Evolutionary conservation across 306 rosid genomes (phyloP).

Genomic region (Oemleria cerasiformis): DNA sequence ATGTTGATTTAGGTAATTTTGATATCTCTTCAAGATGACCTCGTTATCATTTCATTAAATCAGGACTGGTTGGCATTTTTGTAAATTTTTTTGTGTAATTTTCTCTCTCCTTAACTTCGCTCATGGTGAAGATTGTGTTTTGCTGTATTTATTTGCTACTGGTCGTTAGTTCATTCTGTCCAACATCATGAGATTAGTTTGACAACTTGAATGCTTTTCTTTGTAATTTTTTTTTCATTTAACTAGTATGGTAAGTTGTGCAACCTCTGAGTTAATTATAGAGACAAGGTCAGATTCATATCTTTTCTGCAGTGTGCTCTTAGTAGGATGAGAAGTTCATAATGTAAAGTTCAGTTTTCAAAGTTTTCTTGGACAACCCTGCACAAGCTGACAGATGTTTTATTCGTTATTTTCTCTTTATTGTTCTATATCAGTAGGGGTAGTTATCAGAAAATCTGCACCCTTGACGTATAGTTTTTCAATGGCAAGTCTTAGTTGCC

Average conservation of each 20-base stretch:
- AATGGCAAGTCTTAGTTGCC: neutral
- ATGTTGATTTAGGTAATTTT: constrained; percentile 73
- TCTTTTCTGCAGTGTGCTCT: neutral
- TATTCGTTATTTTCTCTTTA: neutral
- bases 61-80: neutral
- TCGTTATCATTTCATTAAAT: neutral
- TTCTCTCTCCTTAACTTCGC: neutral
- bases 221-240: neutral
- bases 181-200: neutral
- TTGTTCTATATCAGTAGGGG: neutral
- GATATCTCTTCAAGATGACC: neutral
- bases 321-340: neutral
- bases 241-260: neutral
- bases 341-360: neutral
- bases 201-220: neutral
- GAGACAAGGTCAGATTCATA: neutral
- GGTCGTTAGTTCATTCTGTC: neutral
- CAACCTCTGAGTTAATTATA: neutral
- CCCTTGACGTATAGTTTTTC: neutral
- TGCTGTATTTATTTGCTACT: neutral
- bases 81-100: neutral
- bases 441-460: neutral
- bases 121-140: neutral
- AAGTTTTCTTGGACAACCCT: constrained; percentile 3
- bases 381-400: neutral